Conservation (phyloP, 2,329 filamentous ascomycete species). For the Ascomycota sp. region DNA sequence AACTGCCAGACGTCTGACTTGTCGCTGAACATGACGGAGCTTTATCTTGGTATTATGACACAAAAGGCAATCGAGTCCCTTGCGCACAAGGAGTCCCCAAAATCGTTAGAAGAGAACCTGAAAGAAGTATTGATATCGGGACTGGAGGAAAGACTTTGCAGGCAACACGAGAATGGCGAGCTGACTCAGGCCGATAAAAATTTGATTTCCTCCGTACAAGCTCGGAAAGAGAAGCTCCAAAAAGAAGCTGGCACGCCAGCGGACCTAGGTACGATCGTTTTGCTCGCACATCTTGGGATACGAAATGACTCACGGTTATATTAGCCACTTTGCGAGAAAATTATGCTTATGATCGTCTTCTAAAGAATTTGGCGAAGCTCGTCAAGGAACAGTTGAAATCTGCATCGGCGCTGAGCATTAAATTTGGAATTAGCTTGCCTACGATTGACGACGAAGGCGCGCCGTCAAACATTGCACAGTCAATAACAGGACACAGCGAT, state of each 20-base stretch:
- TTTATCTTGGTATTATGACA: constrained; percentile 25
- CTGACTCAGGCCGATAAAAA: constrained; percentile 14
- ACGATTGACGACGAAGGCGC: too few species aligned
- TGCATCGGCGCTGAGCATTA: too few species aligned
- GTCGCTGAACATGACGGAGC: constrained; percentile 17
- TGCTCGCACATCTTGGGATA: too few species aligned
- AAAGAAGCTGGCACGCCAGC: constrained; percentile 7
- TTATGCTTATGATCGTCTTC: too few species aligned
- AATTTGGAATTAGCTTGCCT: too few species aligned
- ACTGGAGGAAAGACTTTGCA: constrained; percentile 24
- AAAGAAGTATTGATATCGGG: constrained; percentile 33
- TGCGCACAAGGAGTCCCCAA: constrained; percentile 23
- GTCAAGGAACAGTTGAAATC: too few species aligned
- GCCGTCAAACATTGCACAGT: too few species aligned
- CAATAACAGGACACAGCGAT: constrained; percentile 1
- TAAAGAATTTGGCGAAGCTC: too few species aligned
- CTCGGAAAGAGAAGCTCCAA: constrained; percentile 13
- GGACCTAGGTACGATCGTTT: constrained; percentile 2
- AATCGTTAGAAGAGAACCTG: constrained; percentile 27
- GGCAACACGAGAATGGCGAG: constrained; percentile 10
- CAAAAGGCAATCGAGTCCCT: constrained; percentile 31
- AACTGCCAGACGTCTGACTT: constrained; percentile 23
- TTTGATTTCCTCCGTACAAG: constrained; percentile 12
- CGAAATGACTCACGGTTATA: not conserved
- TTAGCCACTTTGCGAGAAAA: too few species aligned